phyloP scores from a whole-genome alignment of 2,329 filamentous ascomycete species.

The Incumbomyces lentus region DNA sequence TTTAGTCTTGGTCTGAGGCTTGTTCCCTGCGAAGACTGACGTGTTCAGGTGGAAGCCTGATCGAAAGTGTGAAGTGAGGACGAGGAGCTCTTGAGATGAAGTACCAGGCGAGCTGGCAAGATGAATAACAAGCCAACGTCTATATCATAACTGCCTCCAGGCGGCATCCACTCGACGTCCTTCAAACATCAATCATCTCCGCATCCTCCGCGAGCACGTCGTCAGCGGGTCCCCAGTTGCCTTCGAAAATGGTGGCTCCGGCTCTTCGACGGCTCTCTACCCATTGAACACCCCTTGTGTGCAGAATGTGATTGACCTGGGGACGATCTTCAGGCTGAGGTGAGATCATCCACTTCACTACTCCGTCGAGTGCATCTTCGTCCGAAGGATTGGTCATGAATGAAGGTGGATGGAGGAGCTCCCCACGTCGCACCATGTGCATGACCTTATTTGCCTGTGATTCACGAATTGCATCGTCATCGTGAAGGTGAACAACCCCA shows the following conservation, averaged over 20 bases:
- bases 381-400: constrained; percentile 80
- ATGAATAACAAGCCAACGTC: no score
- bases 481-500: constrained; percentile 23
- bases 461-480: constrained; percentile 13
- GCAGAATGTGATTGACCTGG: constrained; percentile 60
- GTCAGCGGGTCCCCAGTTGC: constrained; percentile 79
- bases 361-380: constrained; percentile 64
- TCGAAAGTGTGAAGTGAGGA: no score
- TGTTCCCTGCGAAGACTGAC: no score
- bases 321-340: constrained; percentile 66
- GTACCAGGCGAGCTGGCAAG: no score
- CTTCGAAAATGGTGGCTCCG: constrained; percentile 90
- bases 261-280: constrained; percentile 65
- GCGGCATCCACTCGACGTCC: not conserved
- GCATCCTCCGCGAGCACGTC: constrained; percentile 48
- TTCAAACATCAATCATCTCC: constrained; percentile 54
- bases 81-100: no score
- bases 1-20: no score
- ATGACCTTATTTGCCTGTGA: constrained; percentile 23
- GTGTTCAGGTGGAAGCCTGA: no score
- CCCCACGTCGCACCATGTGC: constrained; percentile 36
- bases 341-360: constrained; percentile 81
- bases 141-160: no score
- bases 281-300: constrained; percentile 67
- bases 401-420: constrained; percentile 59